Percentiles rank a stretch among this genome's conserved stretches.
Evolutionary conservation across 192 early-diverging fungal genomes (phyloP).

Genomic region (Jimgerdemannia lactiflua): DNA sequence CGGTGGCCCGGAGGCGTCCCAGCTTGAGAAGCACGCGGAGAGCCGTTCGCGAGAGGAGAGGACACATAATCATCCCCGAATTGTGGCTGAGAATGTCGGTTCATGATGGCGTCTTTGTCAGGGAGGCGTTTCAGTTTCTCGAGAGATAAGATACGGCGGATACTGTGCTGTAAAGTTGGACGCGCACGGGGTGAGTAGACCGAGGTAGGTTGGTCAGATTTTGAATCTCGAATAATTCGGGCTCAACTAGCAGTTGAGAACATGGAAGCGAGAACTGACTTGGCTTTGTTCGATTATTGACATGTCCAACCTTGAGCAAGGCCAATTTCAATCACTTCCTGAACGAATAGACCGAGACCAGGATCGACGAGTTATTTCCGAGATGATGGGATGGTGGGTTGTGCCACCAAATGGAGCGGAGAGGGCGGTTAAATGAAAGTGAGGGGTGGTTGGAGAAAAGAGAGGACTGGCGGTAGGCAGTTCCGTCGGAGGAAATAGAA

Average conservation of each 20-base stretch:
- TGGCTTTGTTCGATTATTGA: not conserved
- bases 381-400: not conserved
- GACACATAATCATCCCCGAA: not conserved
- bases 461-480: not conserved
- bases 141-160: not conserved
- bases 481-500: not conserved
- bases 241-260: no score
- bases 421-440: not conserved
- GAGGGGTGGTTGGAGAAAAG: not conserved
- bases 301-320: not conserved
- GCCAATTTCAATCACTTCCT: not conserved
- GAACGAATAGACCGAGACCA: not conserved
- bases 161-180: not conserved
- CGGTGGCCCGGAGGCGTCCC: not conserved
- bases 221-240: no score
- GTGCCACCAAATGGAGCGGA: no score
- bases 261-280: not conserved
- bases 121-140: not conserved
- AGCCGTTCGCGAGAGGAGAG: not conserved
- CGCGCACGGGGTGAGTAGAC: no score
- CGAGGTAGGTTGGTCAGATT: no score
- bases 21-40: not conserved
- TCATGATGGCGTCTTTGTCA: not conserved
- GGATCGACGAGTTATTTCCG: not conserved
- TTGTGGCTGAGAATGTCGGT: not conserved